These are phyloP conservation scores for Alliaria petiolata DNA, from an alignment of 345 rosid genomes.

Conservation along the genomic window DNA sequence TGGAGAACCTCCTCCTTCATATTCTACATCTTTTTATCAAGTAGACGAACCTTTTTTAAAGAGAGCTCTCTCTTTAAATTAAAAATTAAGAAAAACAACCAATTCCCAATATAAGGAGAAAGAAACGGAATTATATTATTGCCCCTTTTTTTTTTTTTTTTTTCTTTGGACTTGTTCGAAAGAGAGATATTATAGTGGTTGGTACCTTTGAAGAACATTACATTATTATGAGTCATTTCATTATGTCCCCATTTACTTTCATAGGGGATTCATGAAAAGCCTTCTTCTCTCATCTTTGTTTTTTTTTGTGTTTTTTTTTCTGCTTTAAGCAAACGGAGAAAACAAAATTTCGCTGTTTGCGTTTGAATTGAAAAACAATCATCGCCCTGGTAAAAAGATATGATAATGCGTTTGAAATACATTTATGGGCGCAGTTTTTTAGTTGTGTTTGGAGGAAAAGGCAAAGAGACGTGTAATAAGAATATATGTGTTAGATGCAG, in stretches of 20 bases:
- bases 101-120: slow-evolving; percentile 1
- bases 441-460: background rate
- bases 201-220: slow-evolving; percentile 9
- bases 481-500: background rate
- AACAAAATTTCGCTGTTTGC: background rate
- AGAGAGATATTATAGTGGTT: background rate
- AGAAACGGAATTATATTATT: background rate
- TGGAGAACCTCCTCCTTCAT: slow-evolving; percentile 16
- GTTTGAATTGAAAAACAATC: background rate
- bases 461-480: background rate
- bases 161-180: slow-evolving; percentile 7
- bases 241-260: background rate
- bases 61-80: background rate
- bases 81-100: background rate
- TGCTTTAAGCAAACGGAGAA: background rate
- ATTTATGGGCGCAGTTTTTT: background rate
- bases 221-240: background rate
- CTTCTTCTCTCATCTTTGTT: background rate
- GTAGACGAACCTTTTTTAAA: background rate
- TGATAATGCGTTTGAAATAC: background rate
- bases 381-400: background rate
- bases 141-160: background rate
- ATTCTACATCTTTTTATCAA: slow-evolving; percentile 9
- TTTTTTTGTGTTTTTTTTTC: too few relatives aligned
- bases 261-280: background rate